Evolutionary conservation across 768 basidiomycete genomes (phyloP), one percentile per base, ranked within the genome.

Genomic region (Suillus brevipes): DNA sequence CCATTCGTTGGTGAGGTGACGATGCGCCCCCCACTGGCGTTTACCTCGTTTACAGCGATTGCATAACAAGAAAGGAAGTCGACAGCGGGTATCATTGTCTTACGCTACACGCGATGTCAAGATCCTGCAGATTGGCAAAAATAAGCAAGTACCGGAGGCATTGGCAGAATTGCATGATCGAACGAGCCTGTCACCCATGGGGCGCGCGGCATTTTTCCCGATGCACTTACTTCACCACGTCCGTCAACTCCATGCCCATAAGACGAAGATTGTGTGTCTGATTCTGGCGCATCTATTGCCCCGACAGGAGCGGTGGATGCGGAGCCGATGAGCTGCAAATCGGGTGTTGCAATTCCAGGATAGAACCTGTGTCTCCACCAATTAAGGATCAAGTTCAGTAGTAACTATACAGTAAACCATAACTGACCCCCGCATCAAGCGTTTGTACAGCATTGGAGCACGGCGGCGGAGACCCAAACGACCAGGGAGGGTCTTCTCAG

Each of bases 1-100:
- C 96, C 96, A 72, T 95, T 95, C 7, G 95, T 96, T 3, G 93
- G 96, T 6, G 92, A 92, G 2, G 96, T 98, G 55, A 99, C 96
- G 61, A 99, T 97, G 38, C 96, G 84, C 0, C 96, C 96, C 0
- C 96, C 95, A 37, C 87, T 84, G 5, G 95, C 95, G 71, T 97
- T 97, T 14, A 97, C 95, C 75, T 97, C 96, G 71, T 97, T 97
- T 14, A 95, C 94, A 20, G 94, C 93, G 62, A 95, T 96, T 3
- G 95, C 96, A 76, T 97, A 98, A 66, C 93, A 94, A 1, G 91
- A 92, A 65, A 99, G 79, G 72, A 95, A 96, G 72, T 99, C 95
- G 78, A 99, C 88, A 1, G 94, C 95, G 0, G 95, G 95, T 60
- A 97, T 95, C 69, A 90, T 88, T 10, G 92, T 92, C 75, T 85